Evolutionary conservation across 768 basidiomycete species (phyloP).

Genomic region (Calocybe cyanea): DNA sequence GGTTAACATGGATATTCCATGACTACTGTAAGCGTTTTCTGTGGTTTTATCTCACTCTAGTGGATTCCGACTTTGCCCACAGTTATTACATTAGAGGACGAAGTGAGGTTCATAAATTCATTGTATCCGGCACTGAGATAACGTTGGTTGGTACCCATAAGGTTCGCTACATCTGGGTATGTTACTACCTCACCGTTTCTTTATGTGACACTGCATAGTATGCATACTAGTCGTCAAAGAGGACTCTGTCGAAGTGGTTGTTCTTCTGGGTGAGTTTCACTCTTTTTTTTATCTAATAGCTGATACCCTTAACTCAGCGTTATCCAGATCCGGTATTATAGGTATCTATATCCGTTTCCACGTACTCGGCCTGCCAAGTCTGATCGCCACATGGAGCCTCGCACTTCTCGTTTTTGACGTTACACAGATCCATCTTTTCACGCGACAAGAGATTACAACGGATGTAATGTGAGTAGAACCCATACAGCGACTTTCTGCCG

Average conservation of each 20-base stretch:
- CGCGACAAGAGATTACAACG: slow-evolving; percentile 32
- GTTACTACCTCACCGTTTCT: slow-evolving; percentile 1
- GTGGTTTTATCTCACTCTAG: background rate
- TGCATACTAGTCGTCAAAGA: slow-evolving; percentile 31
- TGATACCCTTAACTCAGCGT: too few species aligned
- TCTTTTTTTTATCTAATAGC: background rate
- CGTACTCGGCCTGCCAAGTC: too few species aligned
- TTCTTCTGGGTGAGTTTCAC: slow-evolving; percentile 33
- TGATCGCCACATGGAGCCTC: slow-evolving; percentile 22
- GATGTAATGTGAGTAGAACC: slow-evolving; percentile 28
- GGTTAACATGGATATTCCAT: slow-evolving; percentile 34
- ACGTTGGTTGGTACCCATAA: slow-evolving; percentile 10
- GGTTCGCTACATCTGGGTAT: slow-evolving; percentile 38
- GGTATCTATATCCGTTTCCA: slow-evolving; percentile 1
- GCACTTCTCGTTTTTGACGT: slow-evolving; percentile 40
- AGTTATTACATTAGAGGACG: slow-evolving; percentile 33
- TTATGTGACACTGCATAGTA: background rate
- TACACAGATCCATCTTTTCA: slow-evolving; percentile 40
- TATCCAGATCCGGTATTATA: slow-evolving; percentile 42
- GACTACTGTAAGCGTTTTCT: slow-evolving; percentile 27
- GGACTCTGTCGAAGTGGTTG: slow-evolving; percentile 33
- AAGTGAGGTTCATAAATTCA: slow-evolving; percentile 19
- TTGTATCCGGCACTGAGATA: background rate
- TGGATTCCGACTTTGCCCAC: background rate
- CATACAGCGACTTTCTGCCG: background rate